Evolutionary conservation across 176 grass and related monocot species (phyloP).

Genomic region (Oryza brachyantha): DNA sequence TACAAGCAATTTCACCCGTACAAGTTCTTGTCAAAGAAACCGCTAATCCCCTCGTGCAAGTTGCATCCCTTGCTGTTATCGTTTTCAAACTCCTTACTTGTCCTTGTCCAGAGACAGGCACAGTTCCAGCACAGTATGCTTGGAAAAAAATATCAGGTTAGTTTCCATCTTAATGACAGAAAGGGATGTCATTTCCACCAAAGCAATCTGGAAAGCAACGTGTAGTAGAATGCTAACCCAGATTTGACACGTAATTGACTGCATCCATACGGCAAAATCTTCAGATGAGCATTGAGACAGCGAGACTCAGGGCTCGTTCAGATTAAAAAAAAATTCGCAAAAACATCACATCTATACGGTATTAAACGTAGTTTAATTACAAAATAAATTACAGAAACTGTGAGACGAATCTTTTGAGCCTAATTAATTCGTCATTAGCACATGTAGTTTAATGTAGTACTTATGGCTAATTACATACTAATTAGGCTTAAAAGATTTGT

Average conservation of each 20-base stretch:
- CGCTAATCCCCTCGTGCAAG: background rate
- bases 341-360: too few relatives aligned
- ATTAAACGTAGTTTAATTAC: too few relatives aligned
- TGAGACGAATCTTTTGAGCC: too few relatives aligned
- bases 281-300: background rate
- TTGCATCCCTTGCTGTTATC: background rate
- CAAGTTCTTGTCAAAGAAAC: slow-evolving; percentile 28
- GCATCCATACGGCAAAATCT: background rate
- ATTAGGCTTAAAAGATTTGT: too few relatives aligned
- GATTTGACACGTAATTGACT: slow-evolving; percentile 15
- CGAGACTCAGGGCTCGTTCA: too few relatives aligned
- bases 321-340: too few relatives aligned
- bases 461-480: too few relatives aligned
- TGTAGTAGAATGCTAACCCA: background rate
- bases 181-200: background rate
- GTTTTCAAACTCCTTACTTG: background rate
- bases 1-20: background rate
- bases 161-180: background rate
- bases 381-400: too few relatives aligned
- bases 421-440: too few relatives aligned
- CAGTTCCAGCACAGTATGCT: background rate
- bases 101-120: background rate
- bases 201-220: background rate
- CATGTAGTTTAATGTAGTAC: too few relatives aligned
- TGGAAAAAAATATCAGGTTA: background rate